These are phyloP conservation scores for Candida coleopterorum DNA, from an alignment of 805 yeast genomes.

Conservation along the genomic window DNA sequence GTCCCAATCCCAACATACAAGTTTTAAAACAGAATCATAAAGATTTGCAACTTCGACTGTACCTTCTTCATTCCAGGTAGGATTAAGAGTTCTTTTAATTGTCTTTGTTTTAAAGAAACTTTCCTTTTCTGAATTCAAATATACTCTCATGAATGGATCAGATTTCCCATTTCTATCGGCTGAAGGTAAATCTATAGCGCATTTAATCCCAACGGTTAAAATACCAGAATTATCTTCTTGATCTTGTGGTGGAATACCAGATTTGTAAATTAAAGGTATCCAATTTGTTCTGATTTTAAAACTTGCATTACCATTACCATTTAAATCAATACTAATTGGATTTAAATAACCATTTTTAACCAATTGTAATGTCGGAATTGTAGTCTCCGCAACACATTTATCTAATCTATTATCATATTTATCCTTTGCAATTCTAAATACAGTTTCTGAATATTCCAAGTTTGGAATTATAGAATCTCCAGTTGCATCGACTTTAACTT, in stretches of 20 bases:
- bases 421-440: conserved; percentile 58
- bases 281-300: conserved; percentile 63
- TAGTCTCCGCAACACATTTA: conserved; percentile 55
- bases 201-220: conserved; percentile 53
- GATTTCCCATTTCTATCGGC: conserved; percentile 93
- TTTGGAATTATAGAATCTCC: conserved; percentile 79
- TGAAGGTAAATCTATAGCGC: conserved; percentile 66
- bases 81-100: conserved; percentile 81
- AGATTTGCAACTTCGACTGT: conserved; percentile 55
- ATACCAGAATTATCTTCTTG: conserved; percentile 71
- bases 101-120: conserved; percentile 69
- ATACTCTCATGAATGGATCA: conserved; percentile 80
- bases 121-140: conserved; percentile 57
- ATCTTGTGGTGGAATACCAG: conserved; percentile 68
- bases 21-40: conserved; percentile 51
- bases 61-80: conserved; percentile 79
- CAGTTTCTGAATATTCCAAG: conserved; percentile 64
- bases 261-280: conserved; percentile 63
- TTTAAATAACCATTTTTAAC: conserved; percentile 60
- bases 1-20: conserved; percentile 85
- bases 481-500: conserved; percentile 34
- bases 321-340: conserved; percentile 53
- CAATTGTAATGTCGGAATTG: conserved; percentile 62
- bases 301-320: conserved; percentile 48
- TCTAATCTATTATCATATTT: conserved; percentile 50